A percentile compares a stretch with the other conserved stretches of the same genome.
Evolutionary conservation across 192 early-diverging fungal species (phyloP).

Genomic region (Phycomyces nitens): DNA sequence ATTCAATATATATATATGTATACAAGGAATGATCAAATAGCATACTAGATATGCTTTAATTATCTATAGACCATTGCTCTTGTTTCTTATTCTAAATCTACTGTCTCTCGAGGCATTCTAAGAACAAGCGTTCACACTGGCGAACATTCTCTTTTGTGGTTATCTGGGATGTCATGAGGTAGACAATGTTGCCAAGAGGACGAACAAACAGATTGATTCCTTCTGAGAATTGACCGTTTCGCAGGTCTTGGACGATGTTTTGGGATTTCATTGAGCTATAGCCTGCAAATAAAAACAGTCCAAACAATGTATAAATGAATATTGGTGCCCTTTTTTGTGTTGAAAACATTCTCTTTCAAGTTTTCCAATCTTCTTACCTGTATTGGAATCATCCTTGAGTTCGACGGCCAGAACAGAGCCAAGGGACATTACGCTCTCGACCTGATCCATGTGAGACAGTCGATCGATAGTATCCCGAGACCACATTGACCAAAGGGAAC

Average conservation of each 20-base stretch:
- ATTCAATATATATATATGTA: too few relatives aligned
- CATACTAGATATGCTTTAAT: too few relatives aligned
- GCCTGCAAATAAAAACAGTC: slow-evolving; percentile 28
- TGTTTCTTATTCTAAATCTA: too few relatives aligned
- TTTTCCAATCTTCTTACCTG: slow-evolving; percentile 12
- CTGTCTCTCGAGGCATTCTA: slow-evolving; percentile 2
- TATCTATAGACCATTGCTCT: too few relatives aligned
- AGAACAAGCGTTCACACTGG: slow-evolving; percentile 45
- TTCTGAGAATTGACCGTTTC: slow-evolving; percentile 16
- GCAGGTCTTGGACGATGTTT: slow-evolving; percentile 35
- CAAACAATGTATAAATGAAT: neutral
- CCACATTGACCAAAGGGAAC: slow-evolving; percentile 42
- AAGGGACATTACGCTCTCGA: slow-evolving; percentile 63
- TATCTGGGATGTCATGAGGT: slow-evolving; percentile 65
- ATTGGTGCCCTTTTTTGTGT: neutral
- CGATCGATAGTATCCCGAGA: slow-evolving; percentile 30
- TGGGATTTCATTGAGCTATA: slow-evolving; percentile 49
- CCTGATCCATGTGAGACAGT: slow-evolving; percentile 52
- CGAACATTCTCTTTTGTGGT: slow-evolving; percentile 38
- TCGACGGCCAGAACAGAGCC: slow-evolving; percentile 70
- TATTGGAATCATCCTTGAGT: slow-evolving; percentile 39
- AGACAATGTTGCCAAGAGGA: slow-evolving; percentile 76
- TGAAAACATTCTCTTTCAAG: neutral
- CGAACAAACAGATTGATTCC: slow-evolving; percentile 55
- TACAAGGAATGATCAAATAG: too few relatives aligned